Conservation (phyloP, 805 yeast genomes). For the Kluyveromyces dobzhanskii region DNA sequence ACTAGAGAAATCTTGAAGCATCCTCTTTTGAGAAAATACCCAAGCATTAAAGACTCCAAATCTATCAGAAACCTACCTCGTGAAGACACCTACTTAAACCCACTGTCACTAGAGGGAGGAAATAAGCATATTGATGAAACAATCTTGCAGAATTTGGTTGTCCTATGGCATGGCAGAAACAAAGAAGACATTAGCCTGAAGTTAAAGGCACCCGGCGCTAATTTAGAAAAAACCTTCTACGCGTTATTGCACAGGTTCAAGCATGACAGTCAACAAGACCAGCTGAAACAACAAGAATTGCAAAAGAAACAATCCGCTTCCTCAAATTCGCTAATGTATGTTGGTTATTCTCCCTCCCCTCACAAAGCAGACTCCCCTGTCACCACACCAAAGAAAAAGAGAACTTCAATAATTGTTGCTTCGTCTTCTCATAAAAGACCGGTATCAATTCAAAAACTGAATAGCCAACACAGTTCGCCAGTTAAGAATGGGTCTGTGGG, state of each 20-base stretch:
- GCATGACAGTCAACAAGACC: constrained; percentile 38
- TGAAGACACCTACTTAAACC: constrained; percentile 32
- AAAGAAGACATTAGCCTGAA: constrained; percentile 43
- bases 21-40: constrained; percentile 73
- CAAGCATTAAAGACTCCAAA: constrained; percentile 28
- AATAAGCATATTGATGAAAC: constrained; percentile 51
- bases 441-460: constrained; percentile 35
- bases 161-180: constrained; percentile 73
- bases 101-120: constrained; percentile 27
- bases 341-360: constrained; percentile 10
- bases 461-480: constrained; percentile 15
- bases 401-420: constrained; percentile 36
- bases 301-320: constrained; percentile 34
- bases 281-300: constrained; percentile 27
- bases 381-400: constrained; percentile 29
- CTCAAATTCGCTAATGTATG: constrained; percentile 18
- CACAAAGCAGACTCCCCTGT: background rate
- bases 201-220: constrained; percentile 47
- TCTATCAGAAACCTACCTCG: constrained; percentile 31
- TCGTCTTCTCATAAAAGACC: constrained; percentile 43
- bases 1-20: constrained; percentile 71
- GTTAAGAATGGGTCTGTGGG: constrained; percentile 8
- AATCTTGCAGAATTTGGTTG: constrained; percentile 66
- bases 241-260: constrained; percentile 66
- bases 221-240: constrained; percentile 75